A percentile compares a stretch with the other conserved stretches of the same genome.
Evolutionary conservation across 2,329 filamentous ascomycete species (phyloP).

Genomic region (Verticillium zaregamsianum): DNA sequence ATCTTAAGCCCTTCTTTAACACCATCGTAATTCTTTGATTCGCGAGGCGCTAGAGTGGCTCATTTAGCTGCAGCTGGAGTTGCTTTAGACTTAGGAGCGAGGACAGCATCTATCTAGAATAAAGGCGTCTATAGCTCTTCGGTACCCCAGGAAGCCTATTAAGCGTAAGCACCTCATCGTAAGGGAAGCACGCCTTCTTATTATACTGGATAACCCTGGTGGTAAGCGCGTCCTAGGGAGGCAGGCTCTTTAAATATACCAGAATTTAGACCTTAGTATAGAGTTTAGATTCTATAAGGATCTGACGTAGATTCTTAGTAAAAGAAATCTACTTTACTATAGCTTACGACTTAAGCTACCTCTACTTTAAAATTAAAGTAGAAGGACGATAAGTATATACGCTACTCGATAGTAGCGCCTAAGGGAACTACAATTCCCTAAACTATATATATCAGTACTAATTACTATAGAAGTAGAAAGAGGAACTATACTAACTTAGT

Average conservation of each 20-base stretch:
- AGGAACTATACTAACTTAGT: no score
- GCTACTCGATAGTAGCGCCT: no score
- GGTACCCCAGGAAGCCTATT: not conserved
- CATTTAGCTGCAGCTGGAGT: not conserved
- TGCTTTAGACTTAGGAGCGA: not conserved
- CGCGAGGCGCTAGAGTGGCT: not conserved
- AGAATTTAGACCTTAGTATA: not conserved
- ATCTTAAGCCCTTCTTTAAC: not conserved
- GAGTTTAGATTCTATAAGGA: not conserved
- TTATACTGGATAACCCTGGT: not conserved
- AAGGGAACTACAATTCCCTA: no score
- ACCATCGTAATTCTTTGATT: not conserved
- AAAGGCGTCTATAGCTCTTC: slow-evolving; percentile 1
- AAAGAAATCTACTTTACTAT: no score
- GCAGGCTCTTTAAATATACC: not conserved
- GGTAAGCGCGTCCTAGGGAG: not conserved
- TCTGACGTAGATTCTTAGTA: not conserved
- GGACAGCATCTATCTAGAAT: not conserved
- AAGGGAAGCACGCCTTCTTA: slow-evolving; percentile 1
- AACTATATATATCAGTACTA: no score
- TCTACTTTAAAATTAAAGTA: no score
- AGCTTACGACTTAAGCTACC: no score
- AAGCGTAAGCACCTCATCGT: not conserved
- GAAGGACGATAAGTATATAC: no score
- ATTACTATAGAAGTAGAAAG: no score